Evolutionary conservation across 2,329 filamentous ascomycete species (phyloP).

Genomic region (Monascus ruber): DNA sequence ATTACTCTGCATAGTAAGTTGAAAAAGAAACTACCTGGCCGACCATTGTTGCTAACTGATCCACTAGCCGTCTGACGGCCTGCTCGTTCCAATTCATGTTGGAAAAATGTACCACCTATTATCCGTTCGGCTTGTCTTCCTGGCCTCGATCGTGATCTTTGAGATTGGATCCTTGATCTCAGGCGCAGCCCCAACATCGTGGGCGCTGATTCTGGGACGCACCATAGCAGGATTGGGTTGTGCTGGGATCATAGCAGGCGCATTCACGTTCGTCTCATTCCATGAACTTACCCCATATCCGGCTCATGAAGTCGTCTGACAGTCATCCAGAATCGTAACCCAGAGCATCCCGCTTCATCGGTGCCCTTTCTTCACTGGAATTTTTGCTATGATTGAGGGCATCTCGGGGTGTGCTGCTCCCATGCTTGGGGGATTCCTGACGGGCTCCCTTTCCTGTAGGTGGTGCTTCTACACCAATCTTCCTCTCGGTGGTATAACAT

Average conservation of each 20-base stretch:
- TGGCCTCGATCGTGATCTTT: conserved; percentile 11
- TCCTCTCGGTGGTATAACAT: not conserved
- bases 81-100: conserved; percentile 13
- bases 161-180: not conserved
- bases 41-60: not conserved
- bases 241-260: not conserved
- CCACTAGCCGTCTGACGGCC: conserved; percentile 11
- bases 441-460: too few species aligned
- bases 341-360: not conserved
- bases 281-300: not conserved
- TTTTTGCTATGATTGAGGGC: too few species aligned
- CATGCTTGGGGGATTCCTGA: too few species aligned
- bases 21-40: too few species aligned
- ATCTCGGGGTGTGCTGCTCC: too few species aligned
- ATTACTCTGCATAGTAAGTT: conserved; percentile 3
- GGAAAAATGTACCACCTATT: too few species aligned
- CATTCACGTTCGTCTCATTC: not conserved
- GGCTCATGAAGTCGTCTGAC: not conserved
- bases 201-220: not conserved
- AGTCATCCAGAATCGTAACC: not conserved
- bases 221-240: conserved; percentile 6
- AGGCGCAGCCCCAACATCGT: not conserved
- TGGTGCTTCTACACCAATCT: too few species aligned
- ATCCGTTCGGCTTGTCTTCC: conserved; percentile 15
- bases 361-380: too few species aligned